phyloP scores from a whole-genome alignment of 1,284 basidiomycete genomes.

The Apiotrichum siamense region DNA sequence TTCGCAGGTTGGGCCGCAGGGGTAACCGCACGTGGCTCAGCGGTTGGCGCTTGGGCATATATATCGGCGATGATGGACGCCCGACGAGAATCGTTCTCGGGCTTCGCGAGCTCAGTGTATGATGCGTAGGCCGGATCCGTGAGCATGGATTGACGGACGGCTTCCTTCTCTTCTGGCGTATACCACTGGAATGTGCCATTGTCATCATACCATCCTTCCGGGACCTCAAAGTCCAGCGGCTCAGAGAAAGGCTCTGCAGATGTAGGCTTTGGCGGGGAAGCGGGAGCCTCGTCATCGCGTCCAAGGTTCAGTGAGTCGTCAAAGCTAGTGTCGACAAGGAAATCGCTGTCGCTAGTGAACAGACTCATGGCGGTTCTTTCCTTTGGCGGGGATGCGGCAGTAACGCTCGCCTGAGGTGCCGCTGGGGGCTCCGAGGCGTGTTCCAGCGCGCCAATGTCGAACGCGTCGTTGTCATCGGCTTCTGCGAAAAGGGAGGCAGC shows the following conservation, averaged over 20 bases:
- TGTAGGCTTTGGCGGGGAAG: neutral
- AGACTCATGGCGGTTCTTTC: constrained; percentile 10
- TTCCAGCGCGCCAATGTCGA: constrained; percentile 12
- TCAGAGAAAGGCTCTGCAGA: constrained; percentile 1
- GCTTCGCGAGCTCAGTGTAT: neutral
- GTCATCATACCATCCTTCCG: constrained; percentile 44
- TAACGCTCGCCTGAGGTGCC: neutral
- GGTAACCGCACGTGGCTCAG: too few species aligned
- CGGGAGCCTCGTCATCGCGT: neutral
- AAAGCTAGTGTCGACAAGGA: constrained; percentile 33
- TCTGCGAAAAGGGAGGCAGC: constrained; percentile 1
- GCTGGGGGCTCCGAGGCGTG: neutral
- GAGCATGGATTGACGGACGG: constrained; percentile 32
- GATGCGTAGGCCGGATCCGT: constrained; percentile 5
- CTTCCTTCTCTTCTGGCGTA: constrained; percentile 39
- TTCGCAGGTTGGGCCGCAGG: too few species aligned
- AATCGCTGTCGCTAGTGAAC: constrained; percentile 24
- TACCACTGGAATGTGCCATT: constrained; percentile 39
- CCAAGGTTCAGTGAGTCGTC: constrained; percentile 27
- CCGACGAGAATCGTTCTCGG: constrained; percentile 6
- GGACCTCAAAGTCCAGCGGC: constrained; percentile 31
- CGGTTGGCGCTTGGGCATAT: too few species aligned
- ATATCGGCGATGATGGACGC: too few species aligned
- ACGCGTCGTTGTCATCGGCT: constrained; percentile 1
- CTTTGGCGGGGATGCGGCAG: neutral